phyloP scores from a whole-genome alignment of 345 rosid genomes.

The Stellera chamaejasme region DNA sequence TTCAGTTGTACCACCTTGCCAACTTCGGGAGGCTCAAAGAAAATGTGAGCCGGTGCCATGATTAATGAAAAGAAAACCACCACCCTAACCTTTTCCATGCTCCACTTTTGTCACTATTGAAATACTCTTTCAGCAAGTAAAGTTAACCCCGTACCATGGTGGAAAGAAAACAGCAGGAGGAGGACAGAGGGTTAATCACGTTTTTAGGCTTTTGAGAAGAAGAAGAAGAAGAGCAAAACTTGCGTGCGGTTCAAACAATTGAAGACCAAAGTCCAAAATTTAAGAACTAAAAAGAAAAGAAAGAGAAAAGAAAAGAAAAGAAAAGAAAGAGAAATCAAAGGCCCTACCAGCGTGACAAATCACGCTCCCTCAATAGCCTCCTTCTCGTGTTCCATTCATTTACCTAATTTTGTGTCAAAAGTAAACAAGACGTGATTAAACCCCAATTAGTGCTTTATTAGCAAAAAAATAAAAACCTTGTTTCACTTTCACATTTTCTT shows the following conservation, averaged over 20 bases:
- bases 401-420: constrained; percentile 16
- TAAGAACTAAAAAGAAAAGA: no score
- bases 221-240: constrained; percentile 19
- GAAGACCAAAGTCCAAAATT: neutral
- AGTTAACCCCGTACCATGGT: neutral
- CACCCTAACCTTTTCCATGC: neutral
- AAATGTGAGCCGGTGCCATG: no score
- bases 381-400: constrained; percentile 10
- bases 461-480: neutral
- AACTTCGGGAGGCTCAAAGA: no score
- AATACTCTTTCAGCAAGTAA: constrained; percentile 12
- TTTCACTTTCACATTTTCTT: constrained; percentile 4
- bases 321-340: neutral
- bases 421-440: constrained; percentile 15
- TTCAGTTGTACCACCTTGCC: no score
- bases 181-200: constrained; percentile 16
- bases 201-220: constrained; percentile 46
- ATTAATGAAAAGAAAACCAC: no score
- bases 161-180: constrained; percentile 12
- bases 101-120: constrained; percentile 9
- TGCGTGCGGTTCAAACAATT: constrained; percentile 23
- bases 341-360: constrained; percentile 13
- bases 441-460: constrained; percentile 4
- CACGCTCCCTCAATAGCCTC: constrained; percentile 5
- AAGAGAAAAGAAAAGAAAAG: no score